These are phyloP conservation scores for Paecilomyces dactylethromorphus DNA, from an alignment of 2,329 filamentous ascomycete species.

Conservation along the genomic window DNA sequence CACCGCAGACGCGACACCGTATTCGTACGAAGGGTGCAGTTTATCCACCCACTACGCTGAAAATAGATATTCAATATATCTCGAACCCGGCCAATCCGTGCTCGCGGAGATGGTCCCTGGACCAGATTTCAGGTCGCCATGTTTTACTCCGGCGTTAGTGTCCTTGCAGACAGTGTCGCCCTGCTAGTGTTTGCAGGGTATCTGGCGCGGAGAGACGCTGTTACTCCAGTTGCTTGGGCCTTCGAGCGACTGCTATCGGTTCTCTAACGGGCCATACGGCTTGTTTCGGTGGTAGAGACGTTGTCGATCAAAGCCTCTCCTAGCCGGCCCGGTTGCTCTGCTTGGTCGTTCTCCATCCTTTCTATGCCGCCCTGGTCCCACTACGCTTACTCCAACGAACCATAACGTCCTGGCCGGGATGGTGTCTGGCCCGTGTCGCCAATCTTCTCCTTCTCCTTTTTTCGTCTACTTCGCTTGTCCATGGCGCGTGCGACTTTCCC, in stretches of 20 bases:
- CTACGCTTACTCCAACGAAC: not conserved
- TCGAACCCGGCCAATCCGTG: not conserved
- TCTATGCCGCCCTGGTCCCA: not conserved
- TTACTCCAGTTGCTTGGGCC: not conserved
- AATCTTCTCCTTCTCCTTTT: constrained; percentile 6
- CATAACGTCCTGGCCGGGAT: not conserved
- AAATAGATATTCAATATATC: not conserved
- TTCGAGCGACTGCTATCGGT: not conserved
- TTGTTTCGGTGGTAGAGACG: not conserved
- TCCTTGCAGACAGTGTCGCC: not conserved
- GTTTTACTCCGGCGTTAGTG: not conserved
- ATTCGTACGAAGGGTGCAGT: not conserved
- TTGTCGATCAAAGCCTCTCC: not conserved
- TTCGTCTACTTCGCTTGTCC: constrained; percentile 1
- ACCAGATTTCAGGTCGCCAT: not conserved
- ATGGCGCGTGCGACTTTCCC: not conserved
- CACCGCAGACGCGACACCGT: not conserved
- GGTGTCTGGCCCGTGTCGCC: constrained; percentile 1
- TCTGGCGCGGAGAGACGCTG: not conserved
- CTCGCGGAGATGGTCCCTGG: not conserved
- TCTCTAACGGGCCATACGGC: not conserved
- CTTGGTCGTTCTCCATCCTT: not conserved
- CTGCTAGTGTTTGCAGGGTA: not conserved
- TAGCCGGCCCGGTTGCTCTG: not conserved
- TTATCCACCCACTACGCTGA: not conserved